Evolutionary conservation across 768 basidiomycete species (phyloP).

Genomic region (Auricularia heimuer): DNA sequence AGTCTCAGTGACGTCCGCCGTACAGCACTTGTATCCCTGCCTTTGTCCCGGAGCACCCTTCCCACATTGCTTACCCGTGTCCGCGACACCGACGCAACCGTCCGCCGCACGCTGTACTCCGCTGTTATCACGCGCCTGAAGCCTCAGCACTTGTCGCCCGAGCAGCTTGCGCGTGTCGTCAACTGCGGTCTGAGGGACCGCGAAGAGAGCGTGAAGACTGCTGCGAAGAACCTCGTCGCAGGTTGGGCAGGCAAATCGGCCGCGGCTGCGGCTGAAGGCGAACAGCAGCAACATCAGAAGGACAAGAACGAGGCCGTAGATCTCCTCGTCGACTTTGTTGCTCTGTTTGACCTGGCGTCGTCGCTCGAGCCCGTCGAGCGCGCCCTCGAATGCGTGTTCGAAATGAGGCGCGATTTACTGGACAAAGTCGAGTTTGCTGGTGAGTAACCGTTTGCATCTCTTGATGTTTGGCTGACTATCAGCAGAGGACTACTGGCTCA

Average conservation of each 20-base stretch:
- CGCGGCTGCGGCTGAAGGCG: slow-evolving; percentile 21
- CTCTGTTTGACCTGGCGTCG: slow-evolving; percentile 46
- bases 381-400: slow-evolving; percentile 65
- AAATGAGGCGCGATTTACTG: slow-evolving; percentile 52
- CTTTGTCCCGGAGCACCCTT: slow-evolving; percentile 44
- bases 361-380: slow-evolving; percentile 52
- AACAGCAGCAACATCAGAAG: slow-evolving; percentile 2
- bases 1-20: slow-evolving; percentile 73
- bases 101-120: slow-evolving; percentile 67
- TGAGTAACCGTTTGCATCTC: slow-evolving; percentile 21
- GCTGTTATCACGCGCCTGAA: slow-evolving; percentile 31
- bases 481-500: slow-evolving; percentile 62
- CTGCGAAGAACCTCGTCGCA: slow-evolving; percentile 61
- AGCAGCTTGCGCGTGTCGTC: slow-evolving; percentile 56
- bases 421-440: slow-evolving; percentile 62
- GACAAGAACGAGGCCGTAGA: slow-evolving; percentile 18
- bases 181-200: slow-evolving; percentile 81
- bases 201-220: slow-evolving; percentile 59
- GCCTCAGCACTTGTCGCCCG: slow-evolving; percentile 48
- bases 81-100: slow-evolving; percentile 64
- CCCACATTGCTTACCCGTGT: slow-evolving; percentile 62
- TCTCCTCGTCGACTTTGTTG: slow-evolving; percentile 39
- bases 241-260: slow-evolving; percentile 61
- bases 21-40: slow-evolving; percentile 62
- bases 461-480: slow-evolving; percentile 1